Conservation (phyloP, 2,329 filamentous ascomycete genomes). For the Fusarium sp. region DNA sequence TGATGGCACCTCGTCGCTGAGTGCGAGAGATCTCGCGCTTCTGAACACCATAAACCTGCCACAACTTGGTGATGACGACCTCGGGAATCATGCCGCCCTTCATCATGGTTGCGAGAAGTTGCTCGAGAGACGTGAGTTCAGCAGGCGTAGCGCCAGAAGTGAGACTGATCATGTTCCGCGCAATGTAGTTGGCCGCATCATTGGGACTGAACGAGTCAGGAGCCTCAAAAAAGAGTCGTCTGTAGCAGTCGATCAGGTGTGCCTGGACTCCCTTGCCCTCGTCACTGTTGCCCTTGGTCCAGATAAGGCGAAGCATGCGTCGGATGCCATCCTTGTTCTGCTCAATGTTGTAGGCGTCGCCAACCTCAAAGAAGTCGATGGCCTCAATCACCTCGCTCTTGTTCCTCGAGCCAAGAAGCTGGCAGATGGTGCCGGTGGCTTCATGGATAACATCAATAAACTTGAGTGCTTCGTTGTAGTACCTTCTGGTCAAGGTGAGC, state of each 20-base stretch:
- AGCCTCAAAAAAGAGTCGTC: slow-evolving; percentile 92
- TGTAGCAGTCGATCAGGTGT: slow-evolving; percentile 97
- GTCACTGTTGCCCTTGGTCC: slow-evolving; percentile 99
- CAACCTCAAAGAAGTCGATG: slow-evolving; percentile 96
- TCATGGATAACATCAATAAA: slow-evolving; percentile 93
- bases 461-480: slow-evolving; percentile 89
- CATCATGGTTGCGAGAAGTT: slow-evolving; percentile 97
- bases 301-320: slow-evolving; percentile 95
- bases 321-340: slow-evolving; percentile 91
- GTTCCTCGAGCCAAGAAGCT: slow-evolving; percentile 91
- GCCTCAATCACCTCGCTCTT: slow-evolving; percentile 99
- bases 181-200: slow-evolving; percentile 93
- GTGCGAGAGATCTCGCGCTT: slow-evolving; percentile 91
- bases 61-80: slow-evolving; percentile 86
- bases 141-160: slow-evolving; percentile 95
- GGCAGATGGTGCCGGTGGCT: slow-evolving; percentile 80
- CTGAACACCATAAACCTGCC: slow-evolving; percentile 97
- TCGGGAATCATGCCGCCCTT: slow-evolving; percentile 87
- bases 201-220: slow-evolving; percentile 87
- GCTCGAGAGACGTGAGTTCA: slow-evolving; percentile 93
- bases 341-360: slow-evolving; percentile 95
- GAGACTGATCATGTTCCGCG: slow-evolving; percentile 97
- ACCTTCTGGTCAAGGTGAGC: slow-evolving; percentile 84
- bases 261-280: slow-evolving; percentile 98
- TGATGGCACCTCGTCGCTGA: slow-evolving; percentile 91